A percentile compares a stretch with the other conserved stretches of the same genome.
These are phyloP conservation scores for Aureobasidium namibiae DNA, from an alignment of 2,329 filamentous ascomycete species.

Conservation along the genomic window DNA sequence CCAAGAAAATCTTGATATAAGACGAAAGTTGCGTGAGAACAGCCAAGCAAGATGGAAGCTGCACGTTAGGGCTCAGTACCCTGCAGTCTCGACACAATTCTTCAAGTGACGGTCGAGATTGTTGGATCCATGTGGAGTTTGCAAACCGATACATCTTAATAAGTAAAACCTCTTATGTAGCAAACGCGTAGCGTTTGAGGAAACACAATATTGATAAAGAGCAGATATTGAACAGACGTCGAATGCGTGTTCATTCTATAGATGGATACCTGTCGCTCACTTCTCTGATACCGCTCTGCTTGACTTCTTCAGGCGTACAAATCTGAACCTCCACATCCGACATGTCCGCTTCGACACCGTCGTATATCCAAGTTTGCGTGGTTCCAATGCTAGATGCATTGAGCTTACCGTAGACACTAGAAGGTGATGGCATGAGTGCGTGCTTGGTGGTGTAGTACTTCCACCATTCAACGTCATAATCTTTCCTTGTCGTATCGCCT, in stretches of 20 bases:
- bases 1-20: no score
- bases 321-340: not conserved
- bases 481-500: not conserved
- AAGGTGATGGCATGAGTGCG: not conserved
- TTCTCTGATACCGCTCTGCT: conserved; percentile 1
- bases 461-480: not conserved
- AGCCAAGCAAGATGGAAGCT: no score
- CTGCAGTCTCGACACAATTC: not conserved
- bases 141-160: not conserved
- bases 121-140: not conserved
- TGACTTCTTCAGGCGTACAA: conserved; percentile 8
- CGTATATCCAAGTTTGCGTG: not conserved
- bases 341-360: conserved; percentile 3
- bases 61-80: not conserved
- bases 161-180: not conserved
- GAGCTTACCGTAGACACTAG: not conserved
- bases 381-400: conserved; percentile 1
- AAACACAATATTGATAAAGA: not conserved
- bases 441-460: conserved; percentile 6
- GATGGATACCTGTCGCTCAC: not conserved
- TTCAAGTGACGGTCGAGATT: not conserved
- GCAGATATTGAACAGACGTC: not conserved
- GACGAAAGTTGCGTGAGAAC: no score
- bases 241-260: conserved; percentile 1
- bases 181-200: not conserved